Percentiles rank a stretch among this genome's conserved stretches.
These are phyloP conservation scores for Aspergillus phoenicis DNA, from an alignment of 2,329 filamentous ascomycete species.

Conservation along the genomic window DNA sequence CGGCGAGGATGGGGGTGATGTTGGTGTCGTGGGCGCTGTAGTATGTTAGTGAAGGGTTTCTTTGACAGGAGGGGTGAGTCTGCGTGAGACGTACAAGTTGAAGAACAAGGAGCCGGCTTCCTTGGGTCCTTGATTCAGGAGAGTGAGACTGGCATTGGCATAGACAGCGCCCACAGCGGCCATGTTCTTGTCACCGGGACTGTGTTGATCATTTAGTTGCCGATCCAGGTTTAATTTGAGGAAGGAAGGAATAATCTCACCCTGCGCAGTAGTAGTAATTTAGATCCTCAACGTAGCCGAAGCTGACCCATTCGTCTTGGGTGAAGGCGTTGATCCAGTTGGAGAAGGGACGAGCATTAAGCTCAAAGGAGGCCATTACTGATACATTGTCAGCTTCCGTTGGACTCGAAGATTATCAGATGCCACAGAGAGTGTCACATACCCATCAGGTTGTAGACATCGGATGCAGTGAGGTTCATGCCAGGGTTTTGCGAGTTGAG, in stretches of 20 bases:
- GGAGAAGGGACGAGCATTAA: constrained; percentile 23
- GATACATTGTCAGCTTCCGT: not conserved
- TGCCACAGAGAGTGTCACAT: not conserved
- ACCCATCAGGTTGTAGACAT: constrained; percentile 28
- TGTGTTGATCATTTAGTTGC: not conserved
- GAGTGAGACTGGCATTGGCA: constrained; percentile 22
- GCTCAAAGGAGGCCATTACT: constrained; percentile 26
- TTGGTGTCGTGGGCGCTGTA: constrained; percentile 21
- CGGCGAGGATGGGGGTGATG: constrained; percentile 26
- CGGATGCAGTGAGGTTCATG: constrained; percentile 20
- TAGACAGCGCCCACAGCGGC: constrained; percentile 24
- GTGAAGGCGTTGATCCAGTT: constrained; percentile 28
- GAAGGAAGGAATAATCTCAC: constrained; percentile 6
- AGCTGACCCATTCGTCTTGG: constrained; percentile 26
- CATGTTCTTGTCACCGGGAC: constrained; percentile 25
- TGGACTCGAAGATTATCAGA: too few relatives aligned
- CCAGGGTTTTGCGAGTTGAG: constrained; percentile 26
- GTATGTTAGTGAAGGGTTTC: not conserved
- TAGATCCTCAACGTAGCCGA: constrained; percentile 25
- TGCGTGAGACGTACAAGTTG: constrained; percentile 14
- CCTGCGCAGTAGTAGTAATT: constrained; percentile 27
- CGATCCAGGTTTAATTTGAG: not conserved
- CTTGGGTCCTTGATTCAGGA: constrained; percentile 25
- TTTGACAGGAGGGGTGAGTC: not conserved
- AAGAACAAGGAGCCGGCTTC: constrained; percentile 15